Evolutionary conservation across 208 protist genomes (phyloP), one percentile per base, ranked within the genome.

Genomic region (Acanthamoeba culbertsoni): DNA sequence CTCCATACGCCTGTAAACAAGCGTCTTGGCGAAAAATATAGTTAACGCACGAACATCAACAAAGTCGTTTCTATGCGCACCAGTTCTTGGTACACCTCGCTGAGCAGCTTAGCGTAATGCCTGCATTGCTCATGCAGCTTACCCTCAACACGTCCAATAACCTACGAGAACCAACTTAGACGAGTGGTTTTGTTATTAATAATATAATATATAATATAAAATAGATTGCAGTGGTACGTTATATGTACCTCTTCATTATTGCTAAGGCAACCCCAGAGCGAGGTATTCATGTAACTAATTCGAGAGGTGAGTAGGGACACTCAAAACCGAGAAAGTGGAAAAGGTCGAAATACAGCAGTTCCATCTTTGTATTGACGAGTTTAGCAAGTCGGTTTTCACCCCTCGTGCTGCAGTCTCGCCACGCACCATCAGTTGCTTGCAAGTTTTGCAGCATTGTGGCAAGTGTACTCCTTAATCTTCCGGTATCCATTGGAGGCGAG

Each of bases 321-420:
- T 88, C 1, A 33, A 63, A 35, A 62, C 18, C 12, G n/a, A 88
- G 10, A 12, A 33, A 84, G 7, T 10, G 23, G 35, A 68, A 68
- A 68, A 7, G 26, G 73, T 6, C 14, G 46, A n/a, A n/a, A n/a
- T 42, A 89, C 79, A 68, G 46, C n/a, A 89, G 0, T 62, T 89
- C 79, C 46, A 89, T 65, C 28, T 89, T 89, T 18, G 79, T 18
- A 40, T 89, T 89, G 43, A 89, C 33, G 7, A 89, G 33, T 20
- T 31, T 8, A 35, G 51, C 45, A 0, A 89, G 55, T 35, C 55
- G 55, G 18, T 31, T 45, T 63, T 62, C 35, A 1, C 79, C 79
- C 79, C 20, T 89, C 14, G 8, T 0, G 55, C 35, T 62, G 26
- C 14, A 7, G 5, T 55, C 55, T 3, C 10, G 10, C 79, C 79